phyloP scores from a whole-genome alignment of 306 rosid species.

The Malus sieversii region DNA sequence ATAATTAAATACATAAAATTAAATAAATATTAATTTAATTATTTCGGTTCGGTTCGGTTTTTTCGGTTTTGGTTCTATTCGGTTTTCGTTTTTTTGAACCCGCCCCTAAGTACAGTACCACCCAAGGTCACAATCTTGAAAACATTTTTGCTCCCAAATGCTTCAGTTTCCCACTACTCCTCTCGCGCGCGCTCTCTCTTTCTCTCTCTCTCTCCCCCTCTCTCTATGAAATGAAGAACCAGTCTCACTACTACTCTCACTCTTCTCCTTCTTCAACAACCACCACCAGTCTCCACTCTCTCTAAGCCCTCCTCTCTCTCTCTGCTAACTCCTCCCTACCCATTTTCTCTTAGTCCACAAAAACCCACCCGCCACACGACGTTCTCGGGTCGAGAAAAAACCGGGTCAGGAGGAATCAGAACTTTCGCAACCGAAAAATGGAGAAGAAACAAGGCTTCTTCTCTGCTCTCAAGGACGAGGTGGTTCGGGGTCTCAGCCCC shows the following conservation, averaged over 20 bases:
- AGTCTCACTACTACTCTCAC: background rate
- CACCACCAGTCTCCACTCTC: background rate
- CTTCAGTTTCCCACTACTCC: background rate
- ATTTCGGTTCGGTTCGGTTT: no score
- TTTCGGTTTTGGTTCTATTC: no score
- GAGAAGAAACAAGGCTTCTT: conserved; percentile 91
- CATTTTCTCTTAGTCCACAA: background rate
- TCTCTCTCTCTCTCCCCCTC: background rate
- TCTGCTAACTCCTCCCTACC: background rate
- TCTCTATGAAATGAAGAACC: conserved; percentile 6
- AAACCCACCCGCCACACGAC: background rate
- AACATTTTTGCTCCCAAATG: background rate
- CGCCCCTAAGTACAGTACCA: background rate
- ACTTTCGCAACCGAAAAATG: conserved; percentile 24
- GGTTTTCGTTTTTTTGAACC: no score
- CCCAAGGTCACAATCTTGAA: background rate
- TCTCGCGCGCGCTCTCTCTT: background rate
- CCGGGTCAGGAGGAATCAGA: background rate
- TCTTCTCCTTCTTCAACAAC: background rate
- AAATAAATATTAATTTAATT: no score
- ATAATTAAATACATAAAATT: no score
- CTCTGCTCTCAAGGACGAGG: conserved; percentile 81
- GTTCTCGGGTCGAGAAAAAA: background rate
- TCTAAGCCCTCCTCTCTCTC: background rate
- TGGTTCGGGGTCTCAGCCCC: conserved; percentile 88